phyloP scores from a whole-genome alignment of 768 basidiomycete species.

The Leccinum variicolor region DNA sequence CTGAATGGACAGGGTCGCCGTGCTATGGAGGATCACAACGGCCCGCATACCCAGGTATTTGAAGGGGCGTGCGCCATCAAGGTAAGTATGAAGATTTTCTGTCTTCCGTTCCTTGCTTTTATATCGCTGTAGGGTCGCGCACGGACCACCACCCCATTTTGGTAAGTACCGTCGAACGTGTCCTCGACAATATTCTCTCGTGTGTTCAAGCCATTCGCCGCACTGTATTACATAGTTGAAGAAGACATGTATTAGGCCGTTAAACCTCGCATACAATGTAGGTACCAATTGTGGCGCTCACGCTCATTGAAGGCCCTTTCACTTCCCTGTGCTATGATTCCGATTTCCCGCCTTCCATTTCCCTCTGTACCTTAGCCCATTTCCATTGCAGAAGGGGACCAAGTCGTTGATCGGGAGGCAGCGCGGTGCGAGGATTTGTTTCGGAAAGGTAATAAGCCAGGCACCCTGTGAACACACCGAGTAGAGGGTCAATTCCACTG shows the following conservation, averaged over 20 bases:
- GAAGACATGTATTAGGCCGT: neutral
- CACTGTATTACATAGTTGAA: neutral
- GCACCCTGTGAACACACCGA: conserved; percentile 76
- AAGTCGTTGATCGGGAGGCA: conserved; percentile 54
- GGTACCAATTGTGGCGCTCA: neutral
- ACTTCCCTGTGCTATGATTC: neutral
- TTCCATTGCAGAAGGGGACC: conserved; percentile 63
- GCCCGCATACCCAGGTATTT: conserved; percentile 52
- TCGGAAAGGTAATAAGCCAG: conserved; percentile 81
- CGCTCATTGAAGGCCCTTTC: neutral
- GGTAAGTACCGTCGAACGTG: neutral
- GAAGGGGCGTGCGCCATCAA: conserved; percentile 58
- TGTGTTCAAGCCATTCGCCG: neutral
- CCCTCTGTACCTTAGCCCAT: conserved; percentile 41
- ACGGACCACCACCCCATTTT: conserved; percentile 20
- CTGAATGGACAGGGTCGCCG: conserved; percentile 53
- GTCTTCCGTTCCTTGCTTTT: conserved; percentile 4
- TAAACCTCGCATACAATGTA: neutral
- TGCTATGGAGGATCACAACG: conserved; percentile 49
- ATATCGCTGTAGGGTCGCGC: conserved; percentile 8
- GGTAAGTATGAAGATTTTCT: conserved; percentile 47
- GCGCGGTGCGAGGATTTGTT: conserved; percentile 70
- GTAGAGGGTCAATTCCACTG: conserved; percentile 65
- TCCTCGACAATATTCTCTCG: neutral
- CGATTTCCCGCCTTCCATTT: conserved; percentile 2